These are phyloP conservation scores for Ceratocystis harringtonii DNA, from an alignment of 2,329 filamentous ascomycete species.

Conservation along the genomic window DNA sequence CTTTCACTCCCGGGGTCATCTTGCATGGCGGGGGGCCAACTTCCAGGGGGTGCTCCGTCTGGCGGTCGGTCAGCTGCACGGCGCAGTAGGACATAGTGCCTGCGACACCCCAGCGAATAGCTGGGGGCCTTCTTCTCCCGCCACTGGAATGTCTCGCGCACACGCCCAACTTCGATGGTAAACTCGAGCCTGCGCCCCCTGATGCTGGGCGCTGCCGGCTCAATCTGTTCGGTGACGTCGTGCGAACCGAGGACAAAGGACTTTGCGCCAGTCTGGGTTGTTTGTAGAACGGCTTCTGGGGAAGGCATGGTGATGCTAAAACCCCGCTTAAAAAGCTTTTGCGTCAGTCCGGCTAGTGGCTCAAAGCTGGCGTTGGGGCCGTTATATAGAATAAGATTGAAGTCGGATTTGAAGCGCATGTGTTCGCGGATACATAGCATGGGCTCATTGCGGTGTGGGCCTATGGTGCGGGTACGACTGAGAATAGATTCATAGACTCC, in stretches of 20 bases:
- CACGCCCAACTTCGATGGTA: constrained; percentile 24
- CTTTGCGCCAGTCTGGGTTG: not conserved
- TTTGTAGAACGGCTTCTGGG: not conserved
- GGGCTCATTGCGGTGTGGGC: constrained; percentile 9
- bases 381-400: constrained; percentile 9
- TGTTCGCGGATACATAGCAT: constrained; percentile 11
- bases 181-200: constrained; percentile 23
- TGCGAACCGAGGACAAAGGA: constrained; percentile 11
- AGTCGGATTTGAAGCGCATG: not conserved
- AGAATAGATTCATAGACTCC: constrained; percentile 12
- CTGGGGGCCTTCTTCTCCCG: constrained; percentile 25
- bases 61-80: constrained; percentile 19
- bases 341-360: constrained; percentile 10
- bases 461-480: constrained; percentile 11
- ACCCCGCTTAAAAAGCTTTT: not conserved
- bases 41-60: constrained; percentile 6
- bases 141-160: constrained; percentile 31
- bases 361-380: constrained; percentile 7
- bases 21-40: not conserved
- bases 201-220: constrained; percentile 16
- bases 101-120: constrained; percentile 22
- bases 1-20: not conserved
- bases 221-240: constrained; percentile 15
- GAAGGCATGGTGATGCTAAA: constrained; percentile 17
- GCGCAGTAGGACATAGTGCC: constrained; percentile 31